Percentiles rank a stretch among this genome's conserved stretches.
phyloP scores from a whole-genome alignment of 1,284 basidiomycete species.

The Porphyrellus sp. region DNA sequence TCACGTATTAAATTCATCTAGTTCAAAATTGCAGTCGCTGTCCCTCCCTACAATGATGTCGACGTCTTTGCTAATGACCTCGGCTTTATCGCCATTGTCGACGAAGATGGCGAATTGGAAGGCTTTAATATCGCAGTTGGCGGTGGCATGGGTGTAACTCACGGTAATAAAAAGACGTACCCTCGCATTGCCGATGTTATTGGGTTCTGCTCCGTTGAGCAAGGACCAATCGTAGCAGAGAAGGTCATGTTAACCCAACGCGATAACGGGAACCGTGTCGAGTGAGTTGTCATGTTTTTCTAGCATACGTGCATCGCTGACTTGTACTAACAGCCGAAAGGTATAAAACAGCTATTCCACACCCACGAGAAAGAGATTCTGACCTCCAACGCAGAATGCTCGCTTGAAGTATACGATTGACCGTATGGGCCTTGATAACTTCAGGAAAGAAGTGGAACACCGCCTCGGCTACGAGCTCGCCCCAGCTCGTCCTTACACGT shows the following conservation, averaged over 20 bases:
- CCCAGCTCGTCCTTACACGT: conserved; percentile 75
- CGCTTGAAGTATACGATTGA: conserved; percentile 97
- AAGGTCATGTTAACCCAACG: conserved; percentile 92
- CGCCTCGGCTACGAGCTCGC: conserved; percentile 79
- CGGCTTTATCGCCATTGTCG: conserved; percentile 91
- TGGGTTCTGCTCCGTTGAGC: conserved; percentile 89
- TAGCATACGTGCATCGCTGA: not conserved
- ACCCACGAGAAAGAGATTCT: conserved; percentile 7
- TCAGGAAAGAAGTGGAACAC: conserved; percentile 90
- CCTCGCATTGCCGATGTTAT: conserved; percentile 86
- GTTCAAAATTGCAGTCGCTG: conserved; percentile 98
- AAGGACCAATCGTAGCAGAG: conserved; percentile 86
- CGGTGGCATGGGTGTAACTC: conserved; percentile 99
- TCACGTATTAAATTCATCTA: conserved; percentile 34
- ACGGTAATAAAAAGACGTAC: conserved; percentile 99
- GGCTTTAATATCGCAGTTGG: conserved; percentile 92
- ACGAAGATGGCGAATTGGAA: conserved; percentile 65
- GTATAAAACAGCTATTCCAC: conserved; percentile 26
- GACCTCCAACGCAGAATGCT: conserved; percentile 57
- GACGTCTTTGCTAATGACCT: conserved; percentile 96
- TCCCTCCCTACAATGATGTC: conserved; percentile 95
- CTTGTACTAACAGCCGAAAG: conserved; percentile 44
- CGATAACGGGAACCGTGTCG: conserved; percentile 92
- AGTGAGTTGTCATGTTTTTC: conserved; percentile 49
- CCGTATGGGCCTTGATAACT: conserved; percentile 83